phyloP scores from a whole-genome alignment of 2,329 filamentous ascomycete genomes.

The Monascus ruber region DNA sequence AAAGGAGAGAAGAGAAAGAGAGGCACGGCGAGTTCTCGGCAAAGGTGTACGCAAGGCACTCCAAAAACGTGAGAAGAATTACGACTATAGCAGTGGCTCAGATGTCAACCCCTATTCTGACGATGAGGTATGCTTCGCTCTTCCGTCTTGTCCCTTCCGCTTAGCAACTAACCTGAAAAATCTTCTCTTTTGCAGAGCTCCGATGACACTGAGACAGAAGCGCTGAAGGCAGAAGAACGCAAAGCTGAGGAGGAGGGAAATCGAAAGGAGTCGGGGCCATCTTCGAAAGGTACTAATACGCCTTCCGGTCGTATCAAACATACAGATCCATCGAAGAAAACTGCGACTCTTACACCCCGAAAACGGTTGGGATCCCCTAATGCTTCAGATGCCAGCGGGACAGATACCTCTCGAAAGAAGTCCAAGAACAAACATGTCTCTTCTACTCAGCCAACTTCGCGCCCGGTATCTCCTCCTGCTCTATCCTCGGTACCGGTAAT shows the following conservation, averaged over 20 bases:
- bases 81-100: constrained; percentile 68
- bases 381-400: constrained; percentile 81
- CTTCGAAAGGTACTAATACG: constrained; percentile 60
- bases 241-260: constrained; percentile 47
- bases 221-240: constrained; percentile 47
- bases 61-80: constrained; percentile 73
- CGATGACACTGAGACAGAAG: constrained; percentile 54
- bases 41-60: constrained; percentile 72
- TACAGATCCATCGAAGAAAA: constrained; percentile 40
- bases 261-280: constrained; percentile 43
- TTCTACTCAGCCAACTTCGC: constrained; percentile 36
- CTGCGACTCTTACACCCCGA: constrained; percentile 45
- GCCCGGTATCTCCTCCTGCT: constrained; percentile 52
- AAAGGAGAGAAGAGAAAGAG: constrained; percentile 51
- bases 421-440: constrained; percentile 53
- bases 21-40: constrained; percentile 58
- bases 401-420: constrained; percentile 76
- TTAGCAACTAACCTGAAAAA: constrained; percentile 3
- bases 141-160: constrained; percentile 14
- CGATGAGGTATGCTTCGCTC: constrained; percentile 31
- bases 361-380: constrained; percentile 82
- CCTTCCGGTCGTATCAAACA: constrained; percentile 49
- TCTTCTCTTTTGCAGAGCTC: constrained; percentile 34
- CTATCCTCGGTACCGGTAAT: constrained; percentile 44
- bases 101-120: constrained; percentile 47